phyloP scores from a whole-genome alignment of 768 basidiomycete species.

The Filobasidium floriforme region DNA sequence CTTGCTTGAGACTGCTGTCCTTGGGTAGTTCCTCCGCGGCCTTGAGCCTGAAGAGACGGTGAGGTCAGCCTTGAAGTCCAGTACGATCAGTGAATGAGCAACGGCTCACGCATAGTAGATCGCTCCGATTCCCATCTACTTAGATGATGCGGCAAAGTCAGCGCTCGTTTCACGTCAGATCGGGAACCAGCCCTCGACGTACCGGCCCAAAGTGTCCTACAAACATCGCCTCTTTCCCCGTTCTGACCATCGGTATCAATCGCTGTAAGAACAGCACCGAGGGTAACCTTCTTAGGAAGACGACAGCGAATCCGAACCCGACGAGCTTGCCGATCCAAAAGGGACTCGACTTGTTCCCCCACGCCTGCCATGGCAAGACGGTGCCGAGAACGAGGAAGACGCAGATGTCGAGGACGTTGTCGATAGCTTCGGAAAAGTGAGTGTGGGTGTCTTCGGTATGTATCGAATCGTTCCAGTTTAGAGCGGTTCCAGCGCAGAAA shows the following conservation, averaged over 20 bases:
- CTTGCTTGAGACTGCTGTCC: slow-evolving; percentile 20
- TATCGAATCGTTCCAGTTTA: slow-evolving; percentile 24
- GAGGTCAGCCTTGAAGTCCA: no score
- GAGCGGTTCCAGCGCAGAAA: slow-evolving; percentile 25
- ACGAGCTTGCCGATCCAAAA: slow-evolving; percentile 17
- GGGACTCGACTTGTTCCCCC: slow-evolving; percentile 11
- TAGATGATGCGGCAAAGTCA: neutral
- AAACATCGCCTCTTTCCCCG: slow-evolving; percentile 25
- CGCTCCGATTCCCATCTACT: slow-evolving; percentile 28
- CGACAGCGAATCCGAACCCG: slow-evolving; percentile 21
- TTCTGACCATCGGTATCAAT: slow-evolving; percentile 25
- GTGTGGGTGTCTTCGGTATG: slow-evolving; percentile 27
- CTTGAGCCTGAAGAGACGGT: slow-evolving; percentile 7
- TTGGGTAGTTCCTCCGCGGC: slow-evolving; percentile 18
- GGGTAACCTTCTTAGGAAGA: slow-evolving; percentile 24
- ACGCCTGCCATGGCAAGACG: slow-evolving; percentile 25
- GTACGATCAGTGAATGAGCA: neutral
- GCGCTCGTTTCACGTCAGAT: neutral
- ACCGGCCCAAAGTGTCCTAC: slow-evolving; percentile 29
- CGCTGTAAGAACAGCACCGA: slow-evolving; percentile 18
- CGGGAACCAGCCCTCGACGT: neutral
- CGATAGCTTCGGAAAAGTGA: slow-evolving; percentile 29
- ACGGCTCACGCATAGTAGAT: slow-evolving; percentile 24
- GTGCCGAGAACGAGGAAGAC: slow-evolving; percentile 29
- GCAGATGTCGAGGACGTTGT: slow-evolving; percentile 24